phyloP scores from a whole-genome alignment of 2,329 filamentous ascomycete genomes.

The Aspergillus novofumigatus region DNA sequence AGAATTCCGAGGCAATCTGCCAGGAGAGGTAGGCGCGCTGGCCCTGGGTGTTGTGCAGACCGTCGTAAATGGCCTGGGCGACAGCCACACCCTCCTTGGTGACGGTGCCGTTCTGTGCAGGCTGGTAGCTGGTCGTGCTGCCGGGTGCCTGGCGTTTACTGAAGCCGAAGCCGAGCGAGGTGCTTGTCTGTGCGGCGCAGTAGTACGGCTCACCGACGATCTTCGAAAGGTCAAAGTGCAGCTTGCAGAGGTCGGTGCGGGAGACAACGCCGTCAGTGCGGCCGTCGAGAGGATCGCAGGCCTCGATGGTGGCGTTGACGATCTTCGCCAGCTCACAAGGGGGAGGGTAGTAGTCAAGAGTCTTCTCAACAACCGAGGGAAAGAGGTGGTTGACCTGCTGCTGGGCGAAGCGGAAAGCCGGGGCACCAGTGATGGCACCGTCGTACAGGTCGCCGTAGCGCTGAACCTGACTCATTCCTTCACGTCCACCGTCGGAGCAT shows the following conservation, averaged over 20 bases:
- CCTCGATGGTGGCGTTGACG: constrained; percentile 51
- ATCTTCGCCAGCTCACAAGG: constrained; percentile 32
- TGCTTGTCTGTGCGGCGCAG: constrained; percentile 34
- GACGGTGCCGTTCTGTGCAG: constrained; percentile 29
- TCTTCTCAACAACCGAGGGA: constrained; percentile 37
- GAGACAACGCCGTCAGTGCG: constrained; percentile 52
- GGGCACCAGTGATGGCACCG: constrained; percentile 45
- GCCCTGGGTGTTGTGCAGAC: constrained; percentile 39
- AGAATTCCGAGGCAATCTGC: constrained; percentile 23
- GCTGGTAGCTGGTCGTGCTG: constrained; percentile 19
- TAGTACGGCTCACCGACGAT: constrained; percentile 47
- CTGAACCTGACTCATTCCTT: constrained; percentile 52
- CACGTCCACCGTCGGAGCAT: constrained; percentile 53
- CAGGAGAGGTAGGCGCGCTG: constrained; percentile 39
- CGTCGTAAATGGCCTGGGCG: constrained; percentile 33
- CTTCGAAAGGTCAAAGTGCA: constrained; percentile 44
- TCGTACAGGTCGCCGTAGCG: constrained; percentile 48
- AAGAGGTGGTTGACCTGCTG: constrained; percentile 44
- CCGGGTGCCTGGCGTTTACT: constrained; percentile 21
- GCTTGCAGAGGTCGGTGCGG: constrained; percentile 46
- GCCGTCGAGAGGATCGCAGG: constrained; percentile 55
- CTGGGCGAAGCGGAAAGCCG: constrained; percentile 43
- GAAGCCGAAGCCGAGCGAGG: constrained; percentile 26
- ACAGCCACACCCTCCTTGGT: constrained; percentile 28
- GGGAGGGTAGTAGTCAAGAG: constrained; percentile 40